Conservation (phyloP, 345 rosid genomes). For the Psidium friedrichsthalianum region DNA sequence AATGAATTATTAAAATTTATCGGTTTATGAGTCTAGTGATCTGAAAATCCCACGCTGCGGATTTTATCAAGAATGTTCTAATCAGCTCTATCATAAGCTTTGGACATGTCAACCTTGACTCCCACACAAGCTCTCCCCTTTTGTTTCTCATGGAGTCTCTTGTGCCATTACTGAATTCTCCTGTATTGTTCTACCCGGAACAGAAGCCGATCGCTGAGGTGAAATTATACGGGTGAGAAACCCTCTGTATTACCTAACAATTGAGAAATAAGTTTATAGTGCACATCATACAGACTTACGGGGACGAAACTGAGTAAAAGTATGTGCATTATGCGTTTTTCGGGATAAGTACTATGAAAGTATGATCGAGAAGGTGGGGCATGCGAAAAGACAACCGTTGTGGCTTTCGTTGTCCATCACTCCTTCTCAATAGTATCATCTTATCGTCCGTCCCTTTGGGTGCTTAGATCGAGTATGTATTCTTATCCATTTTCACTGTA, state of each 20-base stretch:
- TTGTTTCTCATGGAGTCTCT: background rate
- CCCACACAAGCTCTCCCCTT: background rate
- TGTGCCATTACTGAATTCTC: background rate
- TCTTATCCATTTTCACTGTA: too few relatives aligned
- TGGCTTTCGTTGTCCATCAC: too few relatives aligned
- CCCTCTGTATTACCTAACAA: background rate
- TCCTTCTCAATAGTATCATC: too few relatives aligned
- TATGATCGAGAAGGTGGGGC: background rate
- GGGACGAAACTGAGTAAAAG: background rate
- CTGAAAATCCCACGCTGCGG: background rate
- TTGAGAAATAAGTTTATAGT: background rate
- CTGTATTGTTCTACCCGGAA: background rate
- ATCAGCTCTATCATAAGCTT: background rate
- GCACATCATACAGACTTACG: background rate
- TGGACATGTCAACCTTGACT: background rate
- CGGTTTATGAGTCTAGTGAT: background rate
- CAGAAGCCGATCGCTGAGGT: background rate
- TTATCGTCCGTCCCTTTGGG: too few relatives aligned
- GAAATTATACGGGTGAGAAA: accelerated
- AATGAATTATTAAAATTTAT: background rate
- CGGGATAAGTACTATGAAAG: background rate
- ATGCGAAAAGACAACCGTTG: background rate
- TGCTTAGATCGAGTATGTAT: too few relatives aligned
- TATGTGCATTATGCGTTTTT: background rate
- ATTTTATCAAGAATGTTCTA: background rate